Base-by-base conservation (phyloP, 768 basidiomycete species). In the Russula foetens region DNA sequence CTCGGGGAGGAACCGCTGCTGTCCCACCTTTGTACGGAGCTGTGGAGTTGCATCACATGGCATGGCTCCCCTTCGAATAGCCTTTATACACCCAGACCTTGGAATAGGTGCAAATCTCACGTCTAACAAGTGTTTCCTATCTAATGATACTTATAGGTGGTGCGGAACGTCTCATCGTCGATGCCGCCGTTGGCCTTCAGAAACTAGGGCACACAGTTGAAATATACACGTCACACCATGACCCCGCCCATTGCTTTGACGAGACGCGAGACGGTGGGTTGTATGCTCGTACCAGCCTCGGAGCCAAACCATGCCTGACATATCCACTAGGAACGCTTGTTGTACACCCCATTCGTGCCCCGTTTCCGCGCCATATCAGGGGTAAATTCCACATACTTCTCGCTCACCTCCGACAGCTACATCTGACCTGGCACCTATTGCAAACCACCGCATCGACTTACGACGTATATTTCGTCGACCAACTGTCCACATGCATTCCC, bases 401-500 rank as follows among this genome's bases (percentile, higher is more conserved):
- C 69, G 91, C 96, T 0, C 93, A 97, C 69, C 77, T 85, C 4
- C 84, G 92, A 24, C 95, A 98, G 64, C 77, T 98, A 1, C 90
- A 95, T 67, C 82, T 99, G 50, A 84, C 84, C 0, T 64, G 75
- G 6, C 79, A 84, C 52, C 78, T 97, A n/a, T 71, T 93, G 23
- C 69, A 70, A 23, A 74, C 76, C 6, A 69, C 72, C 15, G 74
- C 78, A 4, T 76, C 79, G 6, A 68, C 74, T 33, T 84, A 88
- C 68, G 95, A 98, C 69, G 84, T 98, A 23, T 95, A 86, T 74
- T 86, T 98, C 60, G 90, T 98, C 4, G 96, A 98, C 74, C 97
- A 98, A 70, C 84, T 98, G 21, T 93, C 92, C 5, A 92, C 94
- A 1, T 93, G 89, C 64, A 77, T 98, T 26, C 96, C 96, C 0